Evolutionary conservation across 768 basidiomycete species (phyloP).

Genomic region (Sporobolomyces pararoseus): DNA sequence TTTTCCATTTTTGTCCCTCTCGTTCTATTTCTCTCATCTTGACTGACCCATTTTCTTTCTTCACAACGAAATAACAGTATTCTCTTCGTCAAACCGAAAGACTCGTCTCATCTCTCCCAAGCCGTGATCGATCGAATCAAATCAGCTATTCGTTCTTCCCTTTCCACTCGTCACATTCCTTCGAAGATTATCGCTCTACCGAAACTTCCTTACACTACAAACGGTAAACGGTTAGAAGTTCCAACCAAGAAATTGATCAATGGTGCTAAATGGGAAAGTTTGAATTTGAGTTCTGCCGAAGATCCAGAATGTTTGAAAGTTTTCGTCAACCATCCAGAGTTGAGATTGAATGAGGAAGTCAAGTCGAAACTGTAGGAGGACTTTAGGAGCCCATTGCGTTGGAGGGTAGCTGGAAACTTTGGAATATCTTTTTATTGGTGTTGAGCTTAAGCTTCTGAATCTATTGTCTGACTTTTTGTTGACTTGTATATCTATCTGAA

Average conservation of each 20-base stretch:
- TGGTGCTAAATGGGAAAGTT: slow-evolving; percentile 28
- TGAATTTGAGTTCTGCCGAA: slow-evolving; percentile 40
- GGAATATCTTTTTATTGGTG: too few relatives aligned
- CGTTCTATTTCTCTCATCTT: neutral
- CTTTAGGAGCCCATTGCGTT: neutral
- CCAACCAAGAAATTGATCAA: slow-evolving; percentile 44
- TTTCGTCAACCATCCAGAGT: slow-evolving; percentile 45
- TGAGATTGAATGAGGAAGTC: slow-evolving; percentile 2
- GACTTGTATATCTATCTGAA: too few relatives aligned
- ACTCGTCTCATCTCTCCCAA: slow-evolving; percentile 20
- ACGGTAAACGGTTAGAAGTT: slow-evolving; percentile 44
- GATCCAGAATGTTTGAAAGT: slow-evolving; percentile 39
- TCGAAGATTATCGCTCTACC: slow-evolving; percentile 37
- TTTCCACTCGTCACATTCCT: slow-evolving; percentile 44
- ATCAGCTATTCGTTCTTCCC: slow-evolving; percentile 28
- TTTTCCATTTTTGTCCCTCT: too few relatives aligned
- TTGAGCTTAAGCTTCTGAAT: too few relatives aligned
- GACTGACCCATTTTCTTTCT: too few relatives aligned
- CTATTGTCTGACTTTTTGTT: too few relatives aligned
- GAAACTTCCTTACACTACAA: slow-evolving; percentile 42
- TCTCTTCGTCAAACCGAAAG: slow-evolving; percentile 44
- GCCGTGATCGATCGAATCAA: slow-evolving; percentile 37
- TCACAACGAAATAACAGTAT: too few relatives aligned
- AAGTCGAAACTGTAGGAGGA: slow-evolving; percentile 32
- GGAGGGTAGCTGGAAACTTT: too few relatives aligned